Evolutionary conservation across 1,284 basidiomycete species (phyloP), one percentile per base, ranked within the genome.

Genomic region (Baeospora myosura): DNA sequence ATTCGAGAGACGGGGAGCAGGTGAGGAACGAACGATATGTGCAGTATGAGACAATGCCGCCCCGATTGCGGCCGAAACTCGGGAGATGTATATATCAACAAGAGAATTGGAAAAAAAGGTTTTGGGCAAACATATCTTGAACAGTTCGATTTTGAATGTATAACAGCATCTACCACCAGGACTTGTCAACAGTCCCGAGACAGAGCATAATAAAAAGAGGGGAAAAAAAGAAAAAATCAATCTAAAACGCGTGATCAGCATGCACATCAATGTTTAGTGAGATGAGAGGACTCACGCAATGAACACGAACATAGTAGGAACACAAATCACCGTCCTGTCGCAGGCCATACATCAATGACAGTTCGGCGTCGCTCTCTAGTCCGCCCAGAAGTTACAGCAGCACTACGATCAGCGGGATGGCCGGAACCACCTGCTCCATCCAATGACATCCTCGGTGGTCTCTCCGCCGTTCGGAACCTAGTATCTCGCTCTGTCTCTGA

Each of bases 401-500:
- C 65, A 42, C 62, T 62, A 16, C 63, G 59, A 49, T 66, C 64
- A 28, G 64, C 65, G 18, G 62, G 56, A 51, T 63, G 59, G 11
- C 55, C 60, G 14, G 48, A 57, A 47, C 23, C 41, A 54, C 52
- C 22, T 42, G 26, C 30, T 32, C 52, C 55, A 50, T 65, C 78
- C 23, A 81, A 56, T 21, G 77, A 76, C 49, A 64, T 58, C 16
- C 76, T 63, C 18, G 62, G 62, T 22, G 33, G 52, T 47, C 31
- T 64, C 60, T 1, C 58, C 47, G 37, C 64, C 67, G 17, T 71
- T 56, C 22, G 72, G 63, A 41, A 66, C 64, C 18, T 18, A n/a
- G 45, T 57, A 38, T 71, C 69, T 40, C 63, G 59, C 57, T 81
- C 78, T 0, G 71, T 72, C 54, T 80, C 78, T 0, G 70, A 73